Percentiles rank a stretch among this genome's conserved stretches.
phyloP scores from a whole-genome alignment of 495 filamentous ascomycete species.

The Penicillium canescens region DNA sequence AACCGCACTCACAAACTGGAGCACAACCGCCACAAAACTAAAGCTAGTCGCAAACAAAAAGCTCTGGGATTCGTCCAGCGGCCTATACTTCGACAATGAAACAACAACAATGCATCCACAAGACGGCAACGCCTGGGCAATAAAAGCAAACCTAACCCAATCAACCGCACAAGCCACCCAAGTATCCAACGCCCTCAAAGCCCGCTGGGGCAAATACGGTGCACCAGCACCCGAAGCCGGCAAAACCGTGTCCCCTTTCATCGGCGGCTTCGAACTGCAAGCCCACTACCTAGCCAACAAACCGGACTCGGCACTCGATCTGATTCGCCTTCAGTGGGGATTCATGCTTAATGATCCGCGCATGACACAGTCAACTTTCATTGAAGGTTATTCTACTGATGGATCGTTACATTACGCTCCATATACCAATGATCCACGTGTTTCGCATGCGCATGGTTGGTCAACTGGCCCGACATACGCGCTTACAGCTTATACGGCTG shows the following conservation, averaged over 20 bases:
- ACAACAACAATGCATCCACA: constrained; percentile 43
- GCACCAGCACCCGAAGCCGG: constrained; percentile 57
- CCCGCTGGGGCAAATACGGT: constrained; percentile 54
- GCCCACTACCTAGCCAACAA: constrained; percentile 49
- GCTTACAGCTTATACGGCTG: constrained; percentile 48
- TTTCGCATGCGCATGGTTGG: constrained; percentile 63
- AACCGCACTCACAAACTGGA: constrained; percentile 19
- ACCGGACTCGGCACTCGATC: constrained; percentile 45
- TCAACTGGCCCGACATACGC: constrained; percentile 54
- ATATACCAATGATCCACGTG: constrained; percentile 51
- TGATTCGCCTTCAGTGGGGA: constrained; percentile 55
- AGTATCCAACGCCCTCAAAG: constrained; percentile 43
- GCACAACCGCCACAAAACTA: constrained; percentile 13
- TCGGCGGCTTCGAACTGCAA: constrained; percentile 56
- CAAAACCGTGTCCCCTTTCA: constrained; percentile 58
- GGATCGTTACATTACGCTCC: constrained; percentile 58
- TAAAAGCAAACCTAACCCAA: constrained; percentile 38
- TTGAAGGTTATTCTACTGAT: constrained; percentile 57
- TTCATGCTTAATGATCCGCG: constrained; percentile 59
- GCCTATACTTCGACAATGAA: constrained; percentile 37
- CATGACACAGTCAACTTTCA: constrained; percentile 61
- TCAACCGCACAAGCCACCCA: constrained; percentile 14
- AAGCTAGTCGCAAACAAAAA: constrained; percentile 30
- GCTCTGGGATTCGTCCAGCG: constrained; percentile 30
- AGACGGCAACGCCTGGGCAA: constrained; percentile 48